Evolutionary conservation across 129 eudicot species (phyloP), one percentile per base, ranked within the genome.

Genomic region (Calendula officinalis): DNA sequence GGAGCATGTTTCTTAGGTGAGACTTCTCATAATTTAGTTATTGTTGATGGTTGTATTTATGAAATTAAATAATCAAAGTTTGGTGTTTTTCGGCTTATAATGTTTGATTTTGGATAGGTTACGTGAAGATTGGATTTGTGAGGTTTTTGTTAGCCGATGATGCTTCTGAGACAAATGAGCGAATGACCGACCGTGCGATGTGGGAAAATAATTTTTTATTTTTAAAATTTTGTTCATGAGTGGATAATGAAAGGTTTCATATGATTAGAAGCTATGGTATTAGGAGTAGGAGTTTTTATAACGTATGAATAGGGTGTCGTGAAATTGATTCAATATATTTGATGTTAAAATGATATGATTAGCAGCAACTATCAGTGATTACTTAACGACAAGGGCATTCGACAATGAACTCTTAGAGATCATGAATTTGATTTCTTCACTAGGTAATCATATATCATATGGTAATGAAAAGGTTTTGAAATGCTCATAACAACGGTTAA

Each of bases 1-100:
- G 50, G 68, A 49, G 41, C 53, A 7, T 47, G 76, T 56, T 32
- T 17, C 71, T 69, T 71, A 76, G 80, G 67, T 48, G 38, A 22
- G 56, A 55, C 43, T 53, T 50, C 9, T 50, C 9, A 50, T 17
- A 47, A n/a, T 48, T 42, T 60, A 27, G 49, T 50, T 36, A 15
- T 3, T 66, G 6, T 0, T 41, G 45, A 41, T 45, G 14, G 50
- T 45, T 45, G 14, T 3, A 45, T 45, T 12, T 45, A 5, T 50
- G 8, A 5, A 16, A 15, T 15, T 50, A 14, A 50, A 50, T 14
- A 17, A 27, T 10, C 15, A 50, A 16, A 6, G 56, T 50, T 13
- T 15, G 55, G 56, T 50, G 8, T 50, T 56, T 56, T 34, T 17
- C 41, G 30, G 61, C 10, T 56, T 10, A 55, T 2, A 56, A 35